Evolutionary conservation across 306 rosid species (phyloP).

Genomic region (Dicorynia guianensis): DNA sequence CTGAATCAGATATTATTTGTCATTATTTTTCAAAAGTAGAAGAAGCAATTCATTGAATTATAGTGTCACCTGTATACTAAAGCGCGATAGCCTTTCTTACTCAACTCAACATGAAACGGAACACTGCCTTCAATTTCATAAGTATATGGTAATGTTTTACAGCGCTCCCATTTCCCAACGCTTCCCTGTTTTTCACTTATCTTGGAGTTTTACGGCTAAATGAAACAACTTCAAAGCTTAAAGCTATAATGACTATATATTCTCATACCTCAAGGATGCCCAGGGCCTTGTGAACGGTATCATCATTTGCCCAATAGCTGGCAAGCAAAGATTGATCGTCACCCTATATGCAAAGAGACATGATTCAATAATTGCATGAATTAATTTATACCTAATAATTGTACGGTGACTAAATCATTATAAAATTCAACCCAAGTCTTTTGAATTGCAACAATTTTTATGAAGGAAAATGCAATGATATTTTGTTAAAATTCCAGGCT

Average conservation of each 20-base stretch:
- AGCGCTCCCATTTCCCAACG: slow-evolving; percentile 54
- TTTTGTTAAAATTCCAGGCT: too few relatives aligned
- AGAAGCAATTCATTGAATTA: neutral
- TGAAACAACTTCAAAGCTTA: neutral
- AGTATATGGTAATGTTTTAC: neutral
- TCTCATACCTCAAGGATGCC: slow-evolving; percentile 45
- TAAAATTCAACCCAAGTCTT: too few relatives aligned
- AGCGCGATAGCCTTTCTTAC: slow-evolving; percentile 50
- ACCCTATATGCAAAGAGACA: neutral
- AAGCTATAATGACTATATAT: too few relatives aligned
- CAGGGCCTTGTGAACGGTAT: slow-evolving; percentile 49
- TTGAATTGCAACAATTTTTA: too few relatives aligned
- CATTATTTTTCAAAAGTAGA: neutral
- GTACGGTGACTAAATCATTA: too few relatives aligned
- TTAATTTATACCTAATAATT: neutral
- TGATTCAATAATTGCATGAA: too few relatives aligned
- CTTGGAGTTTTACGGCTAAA: neutral
- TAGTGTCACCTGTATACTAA: slow-evolving; percentile 47
- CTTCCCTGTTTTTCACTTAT: slow-evolving; percentile 44
- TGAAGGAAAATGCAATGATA: too few relatives aligned
- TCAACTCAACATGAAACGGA: slow-evolving; percentile 47
- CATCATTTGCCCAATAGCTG: slow-evolving; percentile 54
- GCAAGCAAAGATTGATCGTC: slow-evolving; percentile 31
- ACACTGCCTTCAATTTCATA: slow-evolving; percentile 10
- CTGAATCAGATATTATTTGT: neutral